Conservation (phyloP, 2,329 filamentous ascomycete genomes). For the Fusarium setosum region DNA sequence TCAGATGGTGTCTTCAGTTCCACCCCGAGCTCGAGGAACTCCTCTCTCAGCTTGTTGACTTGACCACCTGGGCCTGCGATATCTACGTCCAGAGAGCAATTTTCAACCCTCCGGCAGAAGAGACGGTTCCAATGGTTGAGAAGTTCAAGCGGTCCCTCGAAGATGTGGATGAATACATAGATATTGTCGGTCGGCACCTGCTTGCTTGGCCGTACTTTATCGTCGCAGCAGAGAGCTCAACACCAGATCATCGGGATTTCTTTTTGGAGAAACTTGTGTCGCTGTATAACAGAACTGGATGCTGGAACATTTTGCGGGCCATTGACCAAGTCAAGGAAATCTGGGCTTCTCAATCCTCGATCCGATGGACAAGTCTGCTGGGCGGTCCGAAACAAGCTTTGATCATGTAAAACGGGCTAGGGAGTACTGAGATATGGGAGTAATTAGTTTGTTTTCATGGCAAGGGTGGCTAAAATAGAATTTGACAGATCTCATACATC, state of each 20-base stretch:
- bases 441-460: background rate
- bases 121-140: slow-evolving; percentile 28
- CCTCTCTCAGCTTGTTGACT: slow-evolving; percentile 23
- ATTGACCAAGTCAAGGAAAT: slow-evolving; percentile 39
- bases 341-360: slow-evolving; percentile 37
- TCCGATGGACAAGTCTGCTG: slow-evolving; percentile 36
- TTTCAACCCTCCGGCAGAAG: slow-evolving; percentile 21
- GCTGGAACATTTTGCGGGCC: slow-evolving; percentile 36
- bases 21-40: slow-evolving; percentile 34
- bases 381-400: slow-evolving; percentile 37
- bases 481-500: background rate
- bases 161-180: slow-evolving; percentile 31
- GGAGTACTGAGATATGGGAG: background rate
- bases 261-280: slow-evolving; percentile 34
- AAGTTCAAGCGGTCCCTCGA: slow-evolving; percentile 26
- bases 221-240: slow-evolving; percentile 36
- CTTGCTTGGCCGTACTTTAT: slow-evolving; percentile 39
- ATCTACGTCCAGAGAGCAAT: slow-evolving; percentile 38
- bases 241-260: slow-evolving; percentile 29
- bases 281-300: slow-evolving; percentile 25
- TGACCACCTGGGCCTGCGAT: slow-evolving; percentile 33
- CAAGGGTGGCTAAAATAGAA: background rate
- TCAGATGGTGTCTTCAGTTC: slow-evolving; percentile 34
- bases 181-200: slow-evolving; percentile 33
- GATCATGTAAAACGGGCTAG: slow-evolving; percentile 30